Evolutionary conservation across 768 basidiomycete genomes (phyloP), one percentile per base, ranked within the genome.

Genomic region (Russula brevipes): DNA sequence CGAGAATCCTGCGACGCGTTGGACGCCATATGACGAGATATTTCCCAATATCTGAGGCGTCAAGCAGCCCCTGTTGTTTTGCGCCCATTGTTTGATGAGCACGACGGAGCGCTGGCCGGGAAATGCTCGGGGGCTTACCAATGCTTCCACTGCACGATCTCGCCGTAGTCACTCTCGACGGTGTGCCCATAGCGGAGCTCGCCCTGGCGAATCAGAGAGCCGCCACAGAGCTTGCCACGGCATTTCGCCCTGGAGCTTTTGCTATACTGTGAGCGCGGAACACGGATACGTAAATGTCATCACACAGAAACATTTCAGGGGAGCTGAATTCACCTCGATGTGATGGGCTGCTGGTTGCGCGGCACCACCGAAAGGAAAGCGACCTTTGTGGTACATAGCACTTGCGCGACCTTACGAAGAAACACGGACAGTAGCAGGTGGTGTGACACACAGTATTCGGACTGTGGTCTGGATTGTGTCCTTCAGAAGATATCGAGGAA

Each of bases 91-190:
- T 24, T 64, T 24, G n/a, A 52, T 60, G 24, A 62, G 19, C 39
- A 36, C 39, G 44, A 33, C 44, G 33, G 52, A 50, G 39, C 46
- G 14, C 14, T 24, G 41, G 46, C 3, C 14, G 19, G 50, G 47
- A 31, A 31, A 19, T 10, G 44, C 61, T 45, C 44, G 38, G 12
- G 33, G 36, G 62, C 77, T 69, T 73, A 88, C 88, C 89, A 91
- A 67, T 91, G 89, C 46, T 83, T 77, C 90, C 90, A 91, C 69
- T 85, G 79, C 3, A 90, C 82, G 0, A 78, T 81, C 72, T 88
- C 86, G 52, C 86, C 83, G 55, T 79, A 83, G 44, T 78, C 73
- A 19, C 71, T 75, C 9, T 70, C 69, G 7, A 72, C 72, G 6
- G 79, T 78, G 56, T 76, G 74, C 0, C 89, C 89, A 68, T 91